Conservation (phyloP, 768 basidiomycete species). For the Lyophyllum atratum region DNA sequence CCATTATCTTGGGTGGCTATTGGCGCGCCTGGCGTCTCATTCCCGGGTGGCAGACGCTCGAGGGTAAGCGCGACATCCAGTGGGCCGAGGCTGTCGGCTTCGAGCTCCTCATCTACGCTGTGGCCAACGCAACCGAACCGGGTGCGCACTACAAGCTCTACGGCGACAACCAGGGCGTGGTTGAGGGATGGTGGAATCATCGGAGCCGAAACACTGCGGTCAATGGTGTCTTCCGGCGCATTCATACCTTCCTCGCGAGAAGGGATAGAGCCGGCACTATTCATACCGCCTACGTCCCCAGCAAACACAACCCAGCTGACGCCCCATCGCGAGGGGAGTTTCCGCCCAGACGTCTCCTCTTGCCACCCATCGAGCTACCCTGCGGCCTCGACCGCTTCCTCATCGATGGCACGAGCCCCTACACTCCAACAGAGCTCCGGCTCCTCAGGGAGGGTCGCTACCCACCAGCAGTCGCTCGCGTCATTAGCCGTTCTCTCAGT, state of each 20-base stretch:
- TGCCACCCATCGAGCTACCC: neutral
- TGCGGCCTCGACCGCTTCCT: neutral
- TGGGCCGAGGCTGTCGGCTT: conserved; percentile 45
- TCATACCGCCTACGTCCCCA: conserved; percentile 34
- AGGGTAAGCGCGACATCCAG: conserved; percentile 30
- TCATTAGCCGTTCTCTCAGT: neutral
- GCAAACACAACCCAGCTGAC: conserved; percentile 30
- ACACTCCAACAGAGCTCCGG: neutral
- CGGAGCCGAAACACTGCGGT: conserved; percentile 25
- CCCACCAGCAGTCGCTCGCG: neutral
- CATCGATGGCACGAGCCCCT: neutral
- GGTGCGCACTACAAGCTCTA: conserved; percentile 16
- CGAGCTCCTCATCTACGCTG: conserved; percentile 29
- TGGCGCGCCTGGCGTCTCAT: conserved; percentile 31
- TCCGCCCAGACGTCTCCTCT: neutral
- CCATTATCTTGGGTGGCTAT: conserved; percentile 18
- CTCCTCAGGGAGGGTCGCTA: neutral
- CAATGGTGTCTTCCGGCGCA: conserved; percentile 29
- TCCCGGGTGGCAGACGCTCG: conserved; percentile 22
- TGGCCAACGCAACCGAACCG: conserved; percentile 1
- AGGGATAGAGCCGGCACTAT: conserved; percentile 6
- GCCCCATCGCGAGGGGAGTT: neutral
- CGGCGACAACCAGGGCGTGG: conserved; percentile 35
- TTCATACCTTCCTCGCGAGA: conserved; percentile 20
- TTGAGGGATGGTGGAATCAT: conserved; percentile 35